Evolutionary conservation across 2,329 filamentous ascomycete genomes (phyloP), one percentile per base, ranked within the genome.

Genomic region (Penicillium aurantiogriseum): DNA sequence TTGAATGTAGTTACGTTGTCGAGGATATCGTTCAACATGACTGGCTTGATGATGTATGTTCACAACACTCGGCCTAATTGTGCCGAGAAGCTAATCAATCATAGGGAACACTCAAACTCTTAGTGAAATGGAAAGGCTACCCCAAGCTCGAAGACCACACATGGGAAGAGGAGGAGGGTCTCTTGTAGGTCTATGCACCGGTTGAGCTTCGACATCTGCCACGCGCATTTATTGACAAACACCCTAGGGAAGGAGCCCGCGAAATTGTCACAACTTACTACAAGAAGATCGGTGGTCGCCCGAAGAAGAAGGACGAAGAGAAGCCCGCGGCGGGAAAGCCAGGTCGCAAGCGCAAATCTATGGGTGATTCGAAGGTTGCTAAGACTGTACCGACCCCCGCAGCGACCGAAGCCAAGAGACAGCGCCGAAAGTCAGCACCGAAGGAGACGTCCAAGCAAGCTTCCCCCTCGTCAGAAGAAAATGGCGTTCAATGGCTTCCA

Each of bases 81-180:
- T 36, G 31, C 13, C 21, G 44, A 45, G 38, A 29, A 19, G 56
- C 65, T 72, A 51, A 69, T 51, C n/a, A 51, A 54, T 13, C 52
- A 42, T 42, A 79, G 76, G 72, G 71, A 35, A 66, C 65, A 19
- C 66, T 80, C 25, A 57, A 73, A 36, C 71, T 79, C 21, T 61
- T 71, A 8, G 77, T 80, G 31, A 80, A 80, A 63, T 81, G 79
- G 79, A 75, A 76, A 59, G 78, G 76, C 5, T 81, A 79, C 51
- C 71, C 76, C 2, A 66, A 76, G 6, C 70, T 72, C 2, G 61
- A 66, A n/a, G 78, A 81, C 46, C 69, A 73, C 51, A 81, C 79
- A 2, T 66, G 74, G 65, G 79, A 81, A 57, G 77, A 77, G 1
- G 78, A 81, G 63, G 72, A 75, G 7, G 76, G 78, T 46, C 65